phyloP scores from a whole-genome alignment of 2,329 filamentous ascomycete genomes.

The Chalaropsis thielavioides region DNA sequence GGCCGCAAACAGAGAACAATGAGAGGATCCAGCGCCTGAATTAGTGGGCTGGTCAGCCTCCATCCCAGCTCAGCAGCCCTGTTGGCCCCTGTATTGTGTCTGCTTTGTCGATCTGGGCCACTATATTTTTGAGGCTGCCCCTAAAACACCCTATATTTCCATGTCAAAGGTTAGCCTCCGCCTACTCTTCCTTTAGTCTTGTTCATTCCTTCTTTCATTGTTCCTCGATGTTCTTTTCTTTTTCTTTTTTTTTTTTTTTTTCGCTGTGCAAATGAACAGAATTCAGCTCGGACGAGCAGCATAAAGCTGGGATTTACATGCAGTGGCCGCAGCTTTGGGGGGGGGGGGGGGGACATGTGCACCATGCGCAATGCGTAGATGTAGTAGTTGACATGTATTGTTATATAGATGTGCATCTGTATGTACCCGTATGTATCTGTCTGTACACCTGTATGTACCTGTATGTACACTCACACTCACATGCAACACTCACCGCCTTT shows the following conservation, averaged over 20 bases:
- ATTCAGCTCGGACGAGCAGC: not conserved
- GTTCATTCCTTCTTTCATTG: not conserved
- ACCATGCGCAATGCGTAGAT: no score
- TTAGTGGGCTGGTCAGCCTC: not conserved
- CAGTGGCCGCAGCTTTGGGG: not conserved
- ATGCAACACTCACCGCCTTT: not conserved
- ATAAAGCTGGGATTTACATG: not conserved
- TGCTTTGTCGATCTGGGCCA: not conserved
- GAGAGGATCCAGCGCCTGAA: not conserved
- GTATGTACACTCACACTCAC: not conserved
- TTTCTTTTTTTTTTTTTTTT: not conserved
- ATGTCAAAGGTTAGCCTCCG: no score
- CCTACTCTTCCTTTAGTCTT: not conserved
- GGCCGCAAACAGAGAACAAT: constrained; percentile 1
- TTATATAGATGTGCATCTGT: no score
- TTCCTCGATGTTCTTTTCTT: not conserved
- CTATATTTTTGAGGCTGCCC: not conserved
- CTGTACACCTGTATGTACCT: no score
- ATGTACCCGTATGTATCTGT: no score
- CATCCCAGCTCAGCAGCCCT: not conserved
- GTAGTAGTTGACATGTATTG: no score
- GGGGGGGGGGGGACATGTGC: not conserved
- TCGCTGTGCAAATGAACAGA: not conserved
- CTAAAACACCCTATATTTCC: not conserved
- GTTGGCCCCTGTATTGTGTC: not conserved